Conservation (phyloP, 345 rosid genomes). For the Eucalyptus sp. region DNA sequence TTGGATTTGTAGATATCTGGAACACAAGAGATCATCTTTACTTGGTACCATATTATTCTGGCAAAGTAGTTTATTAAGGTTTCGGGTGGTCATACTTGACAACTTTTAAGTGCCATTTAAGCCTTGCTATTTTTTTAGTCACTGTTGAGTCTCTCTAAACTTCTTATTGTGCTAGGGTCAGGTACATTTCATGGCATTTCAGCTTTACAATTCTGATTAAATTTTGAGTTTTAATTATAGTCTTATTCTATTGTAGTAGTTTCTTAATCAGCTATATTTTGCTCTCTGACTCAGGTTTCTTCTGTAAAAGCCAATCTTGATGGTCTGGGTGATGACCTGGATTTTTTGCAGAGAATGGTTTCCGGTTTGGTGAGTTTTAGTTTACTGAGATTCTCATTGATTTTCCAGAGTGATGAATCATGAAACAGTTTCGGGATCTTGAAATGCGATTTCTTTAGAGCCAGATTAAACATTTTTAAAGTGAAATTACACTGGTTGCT, state of each 20-base stretch:
- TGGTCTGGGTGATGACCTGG: conserved; percentile 50
- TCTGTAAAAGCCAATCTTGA: conserved; percentile 46
- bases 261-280: neutral
- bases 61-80: neutral
- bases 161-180: neutral
- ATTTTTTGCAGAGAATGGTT: conserved; percentile 46
- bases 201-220: neutral
- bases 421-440: neutral
- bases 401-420: neutral
- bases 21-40: neutral
- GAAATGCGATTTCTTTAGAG: neutral
- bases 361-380: conserved; percentile 48
- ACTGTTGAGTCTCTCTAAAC: neutral
- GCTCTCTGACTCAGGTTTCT: conserved; percentile 41
- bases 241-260: neutral
- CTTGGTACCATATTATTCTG: neutral
- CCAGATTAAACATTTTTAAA: neutral
- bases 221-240: neutral
- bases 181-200: neutral
- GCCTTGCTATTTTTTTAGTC: neutral
- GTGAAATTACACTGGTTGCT: neutral
- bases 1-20: neutral
- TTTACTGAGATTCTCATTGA: neutral
- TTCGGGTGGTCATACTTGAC: neutral
- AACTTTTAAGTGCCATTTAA: neutral